Conservation (phyloP, 148 eudicot species). For the Nyssa sinensis region DNA sequence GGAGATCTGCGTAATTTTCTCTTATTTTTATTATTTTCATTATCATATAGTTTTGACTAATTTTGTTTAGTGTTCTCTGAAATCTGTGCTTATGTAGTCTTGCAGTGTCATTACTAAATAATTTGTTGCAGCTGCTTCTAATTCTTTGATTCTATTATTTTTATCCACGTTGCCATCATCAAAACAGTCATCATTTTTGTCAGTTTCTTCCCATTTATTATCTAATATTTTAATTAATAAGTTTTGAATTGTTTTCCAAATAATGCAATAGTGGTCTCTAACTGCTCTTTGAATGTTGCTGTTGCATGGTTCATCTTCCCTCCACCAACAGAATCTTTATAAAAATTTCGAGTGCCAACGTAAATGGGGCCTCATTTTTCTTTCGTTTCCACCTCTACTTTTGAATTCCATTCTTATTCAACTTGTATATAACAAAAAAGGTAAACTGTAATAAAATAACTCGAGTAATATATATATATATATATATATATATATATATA, state of each 20-base stretch:
- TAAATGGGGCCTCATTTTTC: too few species aligned
- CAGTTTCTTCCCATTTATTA: neutral
- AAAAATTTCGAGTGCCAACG: too few species aligned
- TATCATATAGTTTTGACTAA: too few species aligned
- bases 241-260: neutral
- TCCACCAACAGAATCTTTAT: too few species aligned
- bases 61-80: too few species aligned
- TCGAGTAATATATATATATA: too few species aligned
- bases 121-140: neutral
- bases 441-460: too few species aligned
- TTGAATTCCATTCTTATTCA: constrained; percentile 2
- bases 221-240: neutral
- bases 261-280: constrained; percentile 25
- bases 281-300: constrained; percentile 21
- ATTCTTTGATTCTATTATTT: constrained; percentile 10
- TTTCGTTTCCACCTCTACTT: constrained; percentile 49
- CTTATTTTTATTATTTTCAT: too few species aligned
- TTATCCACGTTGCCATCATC: constrained; percentile 27
- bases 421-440: neutral
- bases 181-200: constrained; percentile 38
- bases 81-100: too few species aligned
- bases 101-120: too few species aligned
- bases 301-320: constrained; percentile 42
- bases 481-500: too few species aligned
- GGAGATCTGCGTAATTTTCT: too few species aligned